Conservation (phyloP, 345 rosid genomes). For the Eucalyptus pumila region DNA sequence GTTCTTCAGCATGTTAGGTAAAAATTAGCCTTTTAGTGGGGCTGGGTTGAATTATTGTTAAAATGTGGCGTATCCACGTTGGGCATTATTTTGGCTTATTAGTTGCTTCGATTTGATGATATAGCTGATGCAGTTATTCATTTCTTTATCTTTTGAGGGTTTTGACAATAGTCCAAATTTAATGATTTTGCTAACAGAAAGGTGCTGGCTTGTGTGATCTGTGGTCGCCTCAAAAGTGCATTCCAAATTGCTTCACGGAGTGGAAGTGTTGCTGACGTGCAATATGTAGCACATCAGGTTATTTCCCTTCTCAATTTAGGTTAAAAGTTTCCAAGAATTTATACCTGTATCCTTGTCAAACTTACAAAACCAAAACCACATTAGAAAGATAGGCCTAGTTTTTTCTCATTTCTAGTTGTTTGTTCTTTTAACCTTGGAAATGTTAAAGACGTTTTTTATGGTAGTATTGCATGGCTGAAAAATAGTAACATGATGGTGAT, state of each 20-base stretch:
- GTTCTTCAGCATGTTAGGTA: background rate
- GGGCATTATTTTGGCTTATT: background rate
- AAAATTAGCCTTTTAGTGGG: background rate
- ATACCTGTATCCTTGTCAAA: background rate
- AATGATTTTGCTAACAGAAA: conserved; percentile 40
- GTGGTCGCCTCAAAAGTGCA: conserved; percentile 97
- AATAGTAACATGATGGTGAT: background rate
- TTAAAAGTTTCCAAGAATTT: background rate
- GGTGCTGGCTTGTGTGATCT: conserved; percentile 92
- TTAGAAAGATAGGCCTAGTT: background rate
- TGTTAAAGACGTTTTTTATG: background rate
- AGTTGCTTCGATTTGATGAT: background rate
- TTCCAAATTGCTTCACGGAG: conserved; percentile 94
- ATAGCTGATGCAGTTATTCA: background rate
- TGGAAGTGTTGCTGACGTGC: conserved; percentile 97
- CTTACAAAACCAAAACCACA: background rate
- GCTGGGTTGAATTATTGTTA: background rate
- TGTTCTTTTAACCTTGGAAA: background rate
- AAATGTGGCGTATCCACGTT: background rate
- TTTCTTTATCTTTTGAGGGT: background rate
- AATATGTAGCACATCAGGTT: conserved; percentile 96
- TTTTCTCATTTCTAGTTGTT: background rate
- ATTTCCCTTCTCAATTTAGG: background rate
- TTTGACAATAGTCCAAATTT: background rate
- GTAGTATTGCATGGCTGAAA: background rate